Conservation (phyloP, 495 filamentous ascomycete species). For the Hypoxylon intermedium region DNA sequence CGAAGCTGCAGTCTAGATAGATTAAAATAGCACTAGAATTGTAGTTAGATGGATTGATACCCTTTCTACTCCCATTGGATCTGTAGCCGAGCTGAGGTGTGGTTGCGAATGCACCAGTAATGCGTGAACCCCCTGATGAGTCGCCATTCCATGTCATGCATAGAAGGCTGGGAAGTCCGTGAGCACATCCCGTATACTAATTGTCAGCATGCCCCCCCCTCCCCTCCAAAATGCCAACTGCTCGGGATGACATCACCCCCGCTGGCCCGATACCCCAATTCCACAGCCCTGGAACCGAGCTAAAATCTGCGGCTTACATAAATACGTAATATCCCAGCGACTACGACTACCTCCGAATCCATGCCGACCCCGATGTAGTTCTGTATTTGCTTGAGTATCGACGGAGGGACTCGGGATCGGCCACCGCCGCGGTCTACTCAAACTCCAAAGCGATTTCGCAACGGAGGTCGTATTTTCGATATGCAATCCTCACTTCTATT, state of each 20-base stretch:
- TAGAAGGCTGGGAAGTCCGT: slow-evolving; percentile 15
- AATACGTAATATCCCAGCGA: background rate
- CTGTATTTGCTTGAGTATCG: background rate
- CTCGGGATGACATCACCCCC: slow-evolving; percentile 31
- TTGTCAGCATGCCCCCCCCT: slow-evolving; percentile 30
- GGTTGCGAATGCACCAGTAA: slow-evolving; percentile 20
- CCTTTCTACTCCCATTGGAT: slow-evolving; percentile 24
- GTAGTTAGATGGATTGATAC: slow-evolving; percentile 22
- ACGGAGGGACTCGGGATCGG: slow-evolving; percentile 32
- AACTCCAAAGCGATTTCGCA: slow-evolving; percentile 22
- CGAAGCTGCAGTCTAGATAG: slow-evolving; percentile 11
- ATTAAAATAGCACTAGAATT: slow-evolving; percentile 17
- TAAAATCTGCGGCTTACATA: slow-evolving; percentile 7
- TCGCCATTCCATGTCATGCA: slow-evolving; percentile 9
- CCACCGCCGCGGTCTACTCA: background rate
- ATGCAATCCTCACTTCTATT: slow-evolving; percentile 1
- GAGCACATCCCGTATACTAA: background rate
- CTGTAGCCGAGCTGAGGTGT: slow-evolving; percentile 8
- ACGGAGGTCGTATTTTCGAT: slow-evolving; percentile 16
- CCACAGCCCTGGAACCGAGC: slow-evolving; percentile 35
- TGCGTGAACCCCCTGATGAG: slow-evolving; percentile 10
- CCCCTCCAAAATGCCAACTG: slow-evolving; percentile 3
- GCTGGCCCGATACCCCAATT: slow-evolving; percentile 27
- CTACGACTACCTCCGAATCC: slow-evolving; percentile 21
- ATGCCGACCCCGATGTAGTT: slow-evolving; percentile 18